Evolutionary conservation across 371 early-diverging fungal species (phyloP).

Genomic region (Mortierella sp.): DNA sequence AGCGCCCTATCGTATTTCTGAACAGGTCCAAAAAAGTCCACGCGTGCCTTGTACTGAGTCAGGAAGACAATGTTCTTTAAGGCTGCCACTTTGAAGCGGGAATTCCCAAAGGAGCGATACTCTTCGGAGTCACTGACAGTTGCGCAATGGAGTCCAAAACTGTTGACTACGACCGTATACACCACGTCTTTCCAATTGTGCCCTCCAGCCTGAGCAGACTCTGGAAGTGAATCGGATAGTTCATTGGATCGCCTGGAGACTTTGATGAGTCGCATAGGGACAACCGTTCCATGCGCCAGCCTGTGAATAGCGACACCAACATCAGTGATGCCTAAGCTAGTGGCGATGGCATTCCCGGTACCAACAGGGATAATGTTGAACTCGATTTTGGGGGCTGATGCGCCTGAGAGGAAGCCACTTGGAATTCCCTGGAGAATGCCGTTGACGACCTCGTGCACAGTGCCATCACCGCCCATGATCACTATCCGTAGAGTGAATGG

Average conservation of each 20-base stretch:
- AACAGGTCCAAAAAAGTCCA: constrained; percentile 25
- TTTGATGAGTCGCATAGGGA: constrained; percentile 23
- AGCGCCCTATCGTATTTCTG: constrained; percentile 23
- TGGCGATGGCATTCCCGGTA: constrained; percentile 43
- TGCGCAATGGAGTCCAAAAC: constrained; percentile 42
- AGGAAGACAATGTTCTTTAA: constrained; percentile 31
- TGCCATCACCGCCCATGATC: constrained; percentile 42
- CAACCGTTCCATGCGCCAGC: constrained; percentile 3
- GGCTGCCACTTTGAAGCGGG: constrained; percentile 29
- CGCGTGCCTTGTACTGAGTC: constrained; percentile 26
- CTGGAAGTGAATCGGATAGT: too few species aligned
- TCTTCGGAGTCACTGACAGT: constrained; percentile 39
- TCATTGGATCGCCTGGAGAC: constrained; percentile 16
- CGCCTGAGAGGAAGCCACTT: not conserved
- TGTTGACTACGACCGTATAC: constrained; percentile 36
- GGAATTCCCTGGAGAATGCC: constrained; percentile 28
- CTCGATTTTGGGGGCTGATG: constrained; percentile 8
- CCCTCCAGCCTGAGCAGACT: not conserved
- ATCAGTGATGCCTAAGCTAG: constrained; percentile 25
- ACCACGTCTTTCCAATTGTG: constrained; percentile 7
- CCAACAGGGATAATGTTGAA: constrained; percentile 23
- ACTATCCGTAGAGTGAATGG: constrained; percentile 14
- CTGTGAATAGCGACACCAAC: constrained; percentile 24
- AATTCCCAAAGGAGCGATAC: constrained; percentile 25
- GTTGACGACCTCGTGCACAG: constrained; percentile 39